Base-by-base conservation (phyloP, 768 basidiomycete genomes). In the Tricholoma saponaceum region DNA sequence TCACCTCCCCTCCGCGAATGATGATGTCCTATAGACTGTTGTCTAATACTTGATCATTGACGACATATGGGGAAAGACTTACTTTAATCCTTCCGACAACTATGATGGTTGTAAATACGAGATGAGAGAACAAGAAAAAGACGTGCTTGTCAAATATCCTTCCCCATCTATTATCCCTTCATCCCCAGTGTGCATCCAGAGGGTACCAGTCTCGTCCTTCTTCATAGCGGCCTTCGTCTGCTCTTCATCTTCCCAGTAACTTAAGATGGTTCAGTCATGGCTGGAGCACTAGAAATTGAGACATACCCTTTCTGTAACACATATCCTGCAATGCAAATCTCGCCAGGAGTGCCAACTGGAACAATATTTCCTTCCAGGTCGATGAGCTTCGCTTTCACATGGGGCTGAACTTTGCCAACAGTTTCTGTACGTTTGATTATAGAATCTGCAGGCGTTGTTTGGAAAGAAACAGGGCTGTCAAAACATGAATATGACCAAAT, bases 131-230 rank as follows among this genome's bases (percentile, higher is more conserved):
- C 3, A 18, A 37, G 20, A 51, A 51, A 35, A 16, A 30, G 13
- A 74, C 85, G 58, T 63, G 90, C 91, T 84, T 62, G 72, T 71
- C 18, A 93, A 68, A 70, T 92, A 93, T 1, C 91, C 91, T 54
- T 93, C 86, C 53, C 86, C 82, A 62, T 94, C 91, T 73, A 94
- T 79, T 32, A 89, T 84, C 0, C 82, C 90, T 64, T 91, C 83
- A 65, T 94, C 91, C 0, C 91, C 91, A 0, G 88, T 91, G 69
- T 87, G 80, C 85, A 93, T 91, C 91, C 91, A 93, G 33, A 87
- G 62, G 3, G 72, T 80, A 18, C 83, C 85, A 13, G 76, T 67
- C 52, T 81, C 76, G 59, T 83, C 79, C 4, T 67, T 70, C 55
- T 77, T 78, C 83, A 86, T 87, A 3, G 78, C 85, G 13, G 69